Evolutionary conservation across 164 flowering plant genomes (phyloP).

Genomic region (Cinnamomum micranthum): DNA sequence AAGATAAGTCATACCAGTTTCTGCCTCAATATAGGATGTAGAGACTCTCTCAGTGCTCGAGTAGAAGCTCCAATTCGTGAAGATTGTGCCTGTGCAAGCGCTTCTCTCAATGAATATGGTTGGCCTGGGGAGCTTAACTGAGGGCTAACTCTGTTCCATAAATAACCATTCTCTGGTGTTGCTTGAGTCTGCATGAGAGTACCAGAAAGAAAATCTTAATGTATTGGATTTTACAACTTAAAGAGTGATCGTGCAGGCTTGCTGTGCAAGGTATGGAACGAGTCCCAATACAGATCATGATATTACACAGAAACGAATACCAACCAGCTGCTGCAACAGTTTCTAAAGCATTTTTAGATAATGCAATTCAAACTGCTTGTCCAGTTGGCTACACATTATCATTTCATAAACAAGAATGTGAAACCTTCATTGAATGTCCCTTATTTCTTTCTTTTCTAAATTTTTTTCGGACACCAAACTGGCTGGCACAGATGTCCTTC

Average conservation of each 20-base stretch:
- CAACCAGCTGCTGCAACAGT: not conserved
- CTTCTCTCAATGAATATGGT: constrained; percentile 97
- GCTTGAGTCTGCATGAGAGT: constrained; percentile 69
- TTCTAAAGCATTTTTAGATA: not conserved
- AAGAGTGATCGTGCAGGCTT: not conserved
- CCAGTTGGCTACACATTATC: too few relatives aligned
- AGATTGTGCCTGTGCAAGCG: constrained; percentile 98
- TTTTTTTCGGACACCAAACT: too few relatives aligned
- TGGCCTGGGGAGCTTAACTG: constrained; percentile 97
- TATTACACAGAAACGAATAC: not conserved
- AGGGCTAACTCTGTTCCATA: constrained; percentile 95
- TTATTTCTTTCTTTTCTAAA: too few relatives aligned
- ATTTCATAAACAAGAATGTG: too few relatives aligned
- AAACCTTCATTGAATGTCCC: too few relatives aligned
- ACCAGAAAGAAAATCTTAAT: not conserved
- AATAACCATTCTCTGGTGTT: constrained; percentile 83
- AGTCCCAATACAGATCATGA: not conserved
- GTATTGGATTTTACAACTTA: not conserved
- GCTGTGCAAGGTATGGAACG: too few relatives aligned
- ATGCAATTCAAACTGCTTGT: too few relatives aligned
- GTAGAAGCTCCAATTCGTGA: constrained; percentile 95
- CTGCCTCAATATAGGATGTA: constrained; percentile 95
- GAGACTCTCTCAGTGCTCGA: constrained; percentile 91
- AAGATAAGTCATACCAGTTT: constrained; percentile 54
- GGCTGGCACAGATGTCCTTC: too few relatives aligned